These are phyloP conservation scores for Talaromyces marneffei DNA, from an alignment of 2,329 filamentous ascomycete genomes.

Conservation along the genomic window DNA sequence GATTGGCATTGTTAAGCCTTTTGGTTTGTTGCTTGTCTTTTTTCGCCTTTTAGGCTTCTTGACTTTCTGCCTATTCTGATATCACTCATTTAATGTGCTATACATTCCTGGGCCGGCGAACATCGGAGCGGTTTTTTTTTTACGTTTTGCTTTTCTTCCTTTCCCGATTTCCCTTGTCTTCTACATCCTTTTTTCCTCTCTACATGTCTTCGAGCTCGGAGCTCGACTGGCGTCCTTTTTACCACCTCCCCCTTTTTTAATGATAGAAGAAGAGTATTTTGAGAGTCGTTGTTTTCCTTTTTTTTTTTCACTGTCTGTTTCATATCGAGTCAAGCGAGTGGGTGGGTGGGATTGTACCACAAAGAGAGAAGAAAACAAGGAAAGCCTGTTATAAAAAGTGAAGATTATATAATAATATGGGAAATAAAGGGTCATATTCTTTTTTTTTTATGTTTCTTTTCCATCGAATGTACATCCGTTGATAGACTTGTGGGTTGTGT, in stretches of 20 bases:
- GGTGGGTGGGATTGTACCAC: background rate
- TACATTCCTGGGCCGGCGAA: slow-evolving; percentile 16
- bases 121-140: slow-evolving; percentile 12
- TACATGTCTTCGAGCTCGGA: background rate
- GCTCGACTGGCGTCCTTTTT: background rate
- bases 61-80: slow-evolving; percentile 11
- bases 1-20: slow-evolving; percentile 4
- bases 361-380: background rate
- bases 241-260: background rate
- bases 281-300: background rate
- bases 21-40: background rate
- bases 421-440: background rate
- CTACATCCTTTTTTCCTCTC: background rate
- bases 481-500: too few species aligned
- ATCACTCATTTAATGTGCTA: slow-evolving; percentile 17
- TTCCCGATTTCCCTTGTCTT: background rate
- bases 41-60: slow-evolving; percentile 5
- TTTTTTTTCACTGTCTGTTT: background rate
- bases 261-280: background rate
- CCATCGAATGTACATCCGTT: background rate
- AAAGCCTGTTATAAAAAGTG: slow-evolving; percentile 1
- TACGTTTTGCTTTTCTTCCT: background rate
- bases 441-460: background rate
- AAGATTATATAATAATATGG: slow-evolving; percentile 4
- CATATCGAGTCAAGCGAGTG: background rate